Evolutionary conservation across 306 rosid genomes (phyloP).

Genomic region (Astragalus membranaceus): DNA sequence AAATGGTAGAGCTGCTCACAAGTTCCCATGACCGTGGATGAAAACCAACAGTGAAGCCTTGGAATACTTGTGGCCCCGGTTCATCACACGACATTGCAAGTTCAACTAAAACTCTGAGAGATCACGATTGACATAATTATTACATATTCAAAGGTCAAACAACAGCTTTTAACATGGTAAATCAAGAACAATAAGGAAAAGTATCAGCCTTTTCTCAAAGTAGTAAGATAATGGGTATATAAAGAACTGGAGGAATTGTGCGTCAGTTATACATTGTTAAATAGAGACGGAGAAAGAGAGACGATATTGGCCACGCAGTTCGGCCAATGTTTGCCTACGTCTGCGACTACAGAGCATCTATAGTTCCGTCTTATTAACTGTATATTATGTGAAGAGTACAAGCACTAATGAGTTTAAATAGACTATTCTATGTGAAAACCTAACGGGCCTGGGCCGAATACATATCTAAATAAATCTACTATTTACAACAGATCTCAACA

Average conservation of each 20-base stretch:
- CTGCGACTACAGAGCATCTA: too few species aligned
- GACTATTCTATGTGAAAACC: too few species aligned
- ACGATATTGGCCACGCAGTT: too few species aligned
- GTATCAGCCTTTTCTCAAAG: background rate
- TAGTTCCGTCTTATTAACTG: too few species aligned
- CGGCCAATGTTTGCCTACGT: too few species aligned
- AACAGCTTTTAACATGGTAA: background rate
- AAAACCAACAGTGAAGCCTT: constrained; percentile 93
- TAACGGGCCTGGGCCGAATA: too few species aligned
- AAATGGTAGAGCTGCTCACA: constrained; percentile 46
- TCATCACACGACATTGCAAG: constrained; percentile 73
- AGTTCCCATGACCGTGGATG: constrained; percentile 98
- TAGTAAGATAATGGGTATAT: background rate
- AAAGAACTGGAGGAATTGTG: background rate
- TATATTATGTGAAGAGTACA: too few species aligned
- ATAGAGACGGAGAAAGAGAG: too few species aligned
- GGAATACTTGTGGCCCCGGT: constrained; percentile 71
- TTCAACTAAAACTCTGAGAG: constrained; percentile 65
- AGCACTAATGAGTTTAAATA: too few species aligned
- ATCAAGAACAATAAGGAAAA: constrained; percentile 13
- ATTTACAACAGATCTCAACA: too few species aligned
- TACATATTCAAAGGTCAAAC: constrained; percentile 19
- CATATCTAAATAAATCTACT: too few species aligned
- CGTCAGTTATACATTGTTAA: too few species aligned
- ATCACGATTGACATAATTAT: constrained; percentile 23